These are phyloP conservation scores for Fomitopsis palustris DNA, from an alignment of 1,284 basidiomycete species.

Conservation along the genomic window DNA sequence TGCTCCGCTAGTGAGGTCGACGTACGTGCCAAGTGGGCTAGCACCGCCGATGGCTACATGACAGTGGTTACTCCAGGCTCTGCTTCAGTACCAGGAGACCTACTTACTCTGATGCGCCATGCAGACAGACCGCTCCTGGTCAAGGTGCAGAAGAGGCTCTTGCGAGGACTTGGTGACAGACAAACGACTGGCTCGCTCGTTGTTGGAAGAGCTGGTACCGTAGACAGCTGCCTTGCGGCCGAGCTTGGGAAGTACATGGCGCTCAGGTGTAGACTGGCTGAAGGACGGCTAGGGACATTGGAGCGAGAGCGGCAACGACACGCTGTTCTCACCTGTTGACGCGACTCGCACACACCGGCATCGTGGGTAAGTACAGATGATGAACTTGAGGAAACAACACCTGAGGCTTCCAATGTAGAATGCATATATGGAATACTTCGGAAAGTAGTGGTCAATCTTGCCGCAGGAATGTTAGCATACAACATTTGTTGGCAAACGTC, in stretches of 20 bases:
- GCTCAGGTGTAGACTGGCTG: background rate
- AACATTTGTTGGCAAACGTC: background rate
- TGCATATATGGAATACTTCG: too few relatives aligned
- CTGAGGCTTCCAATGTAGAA: too few relatives aligned
- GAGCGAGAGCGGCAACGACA: background rate
- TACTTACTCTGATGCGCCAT: slow-evolving; percentile 86
- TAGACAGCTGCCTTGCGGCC: slow-evolving; percentile 67
- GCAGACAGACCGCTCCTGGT: slow-evolving; percentile 66
- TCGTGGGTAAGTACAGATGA: background rate
- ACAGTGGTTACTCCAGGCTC: background rate
- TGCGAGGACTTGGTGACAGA: slow-evolving; percentile 65
- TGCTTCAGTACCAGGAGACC: slow-evolving; percentile 27
- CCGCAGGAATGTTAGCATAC: background rate
- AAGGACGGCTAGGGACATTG: background rate
- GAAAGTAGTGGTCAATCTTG: too few relatives aligned
- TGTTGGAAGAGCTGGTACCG: slow-evolving; percentile 62
- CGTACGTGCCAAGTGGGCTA: slow-evolving; percentile 77
- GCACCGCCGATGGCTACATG: slow-evolving; percentile 70
- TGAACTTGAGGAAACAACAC: too few relatives aligned
- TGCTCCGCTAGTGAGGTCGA: slow-evolving; percentile 74
- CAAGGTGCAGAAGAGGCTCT: slow-evolving; percentile 75
- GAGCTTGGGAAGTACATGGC: slow-evolving; percentile 83
- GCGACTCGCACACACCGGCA: background rate
- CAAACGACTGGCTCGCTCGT: slow-evolving; percentile 56
- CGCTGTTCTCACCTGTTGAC: background rate